Percentiles rank a stretch among this genome's conserved stretches.
Evolutionary conservation across 495 filamentous ascomycete genomes (phyloP).

Genomic region (Beverwykella pulmonaria): DNA sequence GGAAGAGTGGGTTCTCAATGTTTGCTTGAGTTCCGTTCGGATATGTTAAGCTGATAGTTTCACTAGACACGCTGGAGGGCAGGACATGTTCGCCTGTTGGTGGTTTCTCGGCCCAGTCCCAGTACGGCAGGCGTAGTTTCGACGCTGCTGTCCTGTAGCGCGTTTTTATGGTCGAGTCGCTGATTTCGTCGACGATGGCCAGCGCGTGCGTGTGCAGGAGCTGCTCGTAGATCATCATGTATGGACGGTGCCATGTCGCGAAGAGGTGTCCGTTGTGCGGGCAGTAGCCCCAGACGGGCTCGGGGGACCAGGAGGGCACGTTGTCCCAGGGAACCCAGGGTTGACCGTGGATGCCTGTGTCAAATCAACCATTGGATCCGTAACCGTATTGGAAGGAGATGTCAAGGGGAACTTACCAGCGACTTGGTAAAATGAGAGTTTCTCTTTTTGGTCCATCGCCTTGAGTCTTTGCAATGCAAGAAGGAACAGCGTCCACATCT

Average conservation of each 20-base stretch:
- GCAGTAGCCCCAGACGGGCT: constrained; percentile 38
- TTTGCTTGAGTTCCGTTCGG: constrained; percentile 12
- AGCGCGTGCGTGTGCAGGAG: constrained; percentile 2
- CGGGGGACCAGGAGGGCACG: constrained; percentile 25
- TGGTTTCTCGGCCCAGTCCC: constrained; percentile 34
- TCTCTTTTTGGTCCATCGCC: constrained; percentile 24
- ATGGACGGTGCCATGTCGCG: constrained; percentile 19
- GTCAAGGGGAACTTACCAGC: constrained; percentile 33
- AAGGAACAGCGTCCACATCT: constrained; percentile 40
- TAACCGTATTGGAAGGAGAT: neutral
- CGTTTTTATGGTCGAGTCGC: neutral
- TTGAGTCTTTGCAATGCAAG: constrained; percentile 37
- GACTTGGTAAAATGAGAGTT: constrained; percentile 39
- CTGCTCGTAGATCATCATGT: constrained; percentile 44
- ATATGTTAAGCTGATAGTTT: constrained; percentile 1
- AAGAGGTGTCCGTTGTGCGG: constrained; percentile 14
- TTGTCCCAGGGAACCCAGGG: constrained; percentile 12
- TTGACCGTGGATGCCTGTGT: constrained; percentile 21
- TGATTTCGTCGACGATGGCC: constrained; percentile 11
- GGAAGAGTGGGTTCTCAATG: constrained; percentile 13
- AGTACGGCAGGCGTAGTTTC: constrained; percentile 19
- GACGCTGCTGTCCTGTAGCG: constrained; percentile 3
- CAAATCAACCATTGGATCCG: neutral
- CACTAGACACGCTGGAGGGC: neutral
- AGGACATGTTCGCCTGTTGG: constrained; percentile 7